Evolutionary conservation across 2,329 filamentous ascomycete genomes (phyloP), one percentile per base, ranked within the genome.

Genomic region (Didymellaceae sp.): DNA sequence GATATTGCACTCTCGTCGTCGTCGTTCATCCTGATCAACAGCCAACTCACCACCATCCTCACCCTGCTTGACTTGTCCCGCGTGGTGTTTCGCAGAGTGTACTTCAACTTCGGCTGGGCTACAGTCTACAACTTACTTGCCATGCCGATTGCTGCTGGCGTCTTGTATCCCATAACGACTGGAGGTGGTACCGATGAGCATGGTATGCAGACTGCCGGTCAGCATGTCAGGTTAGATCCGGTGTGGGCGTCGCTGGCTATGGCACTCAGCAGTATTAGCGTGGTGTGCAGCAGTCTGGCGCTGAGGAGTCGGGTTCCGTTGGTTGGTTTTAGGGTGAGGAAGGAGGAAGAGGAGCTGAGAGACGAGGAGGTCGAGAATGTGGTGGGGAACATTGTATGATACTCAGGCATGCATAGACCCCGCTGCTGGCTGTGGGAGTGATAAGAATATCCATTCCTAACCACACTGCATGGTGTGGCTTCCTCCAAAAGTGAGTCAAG

Each of bases 161-260:
- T 87, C 28, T 76, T 95, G 51, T 95, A 89, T 71, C 82, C 85
- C 0, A 76, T 85, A 25, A 77, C 75, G 1, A 74, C 70, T 13
- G 70, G 73, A 5, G 45, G 35, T 3, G 82, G 81, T 3, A 76
- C 90, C 68, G 62, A 59, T 62, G 67, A 57, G 68, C 72, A 57
- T 46, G 70, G 64, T 18, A 78, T 78, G 37, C 69, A 71, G 3
- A 64, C 68, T 14, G 47, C 42, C 7, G 67, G 64, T 1, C 68
- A 70, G 22, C 87, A 88, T 67, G 74, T 91, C 16, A 77, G 82
- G 53, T 74, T 92, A 37, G 86, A 90, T 69, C 89, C 89, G 0
- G 89, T 89, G 1, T 97, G 92, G 92, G 93, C 92, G 5, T 88
- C 86, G 59, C 74, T 96, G 69, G 92, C 92, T 1, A 97, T 97